Percentiles rank a stretch among this genome's conserved stretches.
These are phyloP conservation scores for Coleophoma crateriformis DNA, from an alignment of 2,329 filamentous ascomycete genomes.

Conservation along the genomic window DNA sequence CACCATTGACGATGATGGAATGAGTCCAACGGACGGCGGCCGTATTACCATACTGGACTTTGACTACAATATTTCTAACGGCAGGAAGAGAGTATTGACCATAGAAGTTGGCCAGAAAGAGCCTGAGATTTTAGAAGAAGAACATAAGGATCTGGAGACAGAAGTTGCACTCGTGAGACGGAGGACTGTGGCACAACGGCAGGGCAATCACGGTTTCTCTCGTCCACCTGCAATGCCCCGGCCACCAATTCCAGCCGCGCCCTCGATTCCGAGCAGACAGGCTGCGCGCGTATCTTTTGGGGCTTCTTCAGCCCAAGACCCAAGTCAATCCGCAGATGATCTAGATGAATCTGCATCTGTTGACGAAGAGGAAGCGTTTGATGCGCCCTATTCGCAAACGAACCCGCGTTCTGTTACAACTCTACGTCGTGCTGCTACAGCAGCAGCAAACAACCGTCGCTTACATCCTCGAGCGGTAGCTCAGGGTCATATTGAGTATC, in stretches of 20 bases:
- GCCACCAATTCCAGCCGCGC: conserved; percentile 22
- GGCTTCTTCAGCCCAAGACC: conserved; percentile 6
- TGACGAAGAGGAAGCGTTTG: conserved; percentile 43
- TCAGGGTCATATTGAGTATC: conserved; percentile 53
- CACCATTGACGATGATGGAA: conserved; percentile 49
- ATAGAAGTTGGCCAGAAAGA: conserved; percentile 70
- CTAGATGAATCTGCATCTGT: conserved; percentile 21
- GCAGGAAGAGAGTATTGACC: conserved; percentile 49
- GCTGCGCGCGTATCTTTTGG: background rate
- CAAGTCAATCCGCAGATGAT: conserved; percentile 11
- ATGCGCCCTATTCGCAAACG: conserved; percentile 68
- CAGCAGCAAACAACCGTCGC: conserved; percentile 68
- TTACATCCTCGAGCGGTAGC: conserved; percentile 54
- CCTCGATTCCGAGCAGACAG: conserved; percentile 4
- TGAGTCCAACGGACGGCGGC: conserved; percentile 74
- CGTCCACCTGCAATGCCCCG: background rate
- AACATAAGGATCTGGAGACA: conserved; percentile 66
- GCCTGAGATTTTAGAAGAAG: conserved; percentile 67
- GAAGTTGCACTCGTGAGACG: conserved; percentile 76
- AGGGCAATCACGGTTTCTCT: conserved; percentile 33
- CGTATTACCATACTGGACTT: conserved; percentile 71
- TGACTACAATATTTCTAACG: conserved; percentile 53
- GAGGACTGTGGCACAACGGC: conserved; percentile 62
- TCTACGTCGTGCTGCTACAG: conserved; percentile 67
- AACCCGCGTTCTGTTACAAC: conserved; percentile 66